phyloP scores from a whole-genome alignment of 805 yeast species.

The Metschnikowia santaceciliae region DNA sequence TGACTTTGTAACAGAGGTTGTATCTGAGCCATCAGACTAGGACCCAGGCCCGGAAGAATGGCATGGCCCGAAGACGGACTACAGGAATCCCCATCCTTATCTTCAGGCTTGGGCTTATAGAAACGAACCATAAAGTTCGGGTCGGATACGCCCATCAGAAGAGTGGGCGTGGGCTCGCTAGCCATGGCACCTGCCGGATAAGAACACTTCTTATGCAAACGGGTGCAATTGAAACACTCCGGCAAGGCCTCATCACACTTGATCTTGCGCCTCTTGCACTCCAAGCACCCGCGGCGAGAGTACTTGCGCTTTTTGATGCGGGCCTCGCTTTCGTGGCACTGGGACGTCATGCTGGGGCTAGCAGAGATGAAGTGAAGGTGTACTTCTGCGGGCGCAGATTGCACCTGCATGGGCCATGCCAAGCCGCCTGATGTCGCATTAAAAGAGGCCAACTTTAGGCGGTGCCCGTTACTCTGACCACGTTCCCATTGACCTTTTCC shows the following conservation, averaged over 20 bases:
- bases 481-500: too few species aligned
- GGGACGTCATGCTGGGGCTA: not conserved
- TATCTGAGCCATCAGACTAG: too few species aligned
- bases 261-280: constrained; percentile 42
- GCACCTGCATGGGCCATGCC: not conserved
- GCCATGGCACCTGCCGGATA: constrained; percentile 13
- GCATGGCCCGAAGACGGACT: too few species aligned
- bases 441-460: not conserved
- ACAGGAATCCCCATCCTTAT: not conserved
- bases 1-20: too few species aligned
- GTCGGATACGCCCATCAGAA: not conserved
- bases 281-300: constrained; percentile 39
- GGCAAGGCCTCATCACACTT: constrained; percentile 42
- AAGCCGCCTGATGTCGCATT: not conserved
- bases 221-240: constrained; percentile 32
- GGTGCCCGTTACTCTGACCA: not conserved
- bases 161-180: too few species aligned
- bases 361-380: not conserved
- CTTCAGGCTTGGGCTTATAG: constrained; percentile 6
- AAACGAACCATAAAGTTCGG: constrained; percentile 5
- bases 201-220: constrained; percentile 30
- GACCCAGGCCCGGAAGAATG: too few species aligned
- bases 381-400: constrained; percentile 3
- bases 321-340: not conserved
- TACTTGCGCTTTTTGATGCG: constrained; percentile 35